Percentiles rank a stretch among this genome's conserved stretches.
Conservation (phyloP, 257 asterid species). For the Galeopsis tetrahit region DNA sequence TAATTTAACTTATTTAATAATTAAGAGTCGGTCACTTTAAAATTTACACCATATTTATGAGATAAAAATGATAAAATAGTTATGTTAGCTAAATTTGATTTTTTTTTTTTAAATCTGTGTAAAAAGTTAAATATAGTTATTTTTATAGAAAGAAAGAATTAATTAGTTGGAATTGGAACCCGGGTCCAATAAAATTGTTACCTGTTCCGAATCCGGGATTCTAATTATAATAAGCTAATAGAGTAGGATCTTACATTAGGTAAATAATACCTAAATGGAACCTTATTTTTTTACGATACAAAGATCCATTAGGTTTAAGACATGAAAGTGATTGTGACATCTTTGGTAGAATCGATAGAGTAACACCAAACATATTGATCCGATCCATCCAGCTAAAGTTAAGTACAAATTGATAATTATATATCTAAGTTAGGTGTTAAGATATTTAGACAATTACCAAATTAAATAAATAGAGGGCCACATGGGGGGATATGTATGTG, state of each 20-base stretch:
- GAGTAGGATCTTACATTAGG: background rate
- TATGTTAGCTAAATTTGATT: no score
- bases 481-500: conserved; percentile 12
- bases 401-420: background rate
- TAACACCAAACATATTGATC: background rate
- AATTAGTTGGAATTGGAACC: no score
- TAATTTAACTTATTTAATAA: no score
- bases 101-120: no score
- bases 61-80: no score
- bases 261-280: conserved; percentile 5
- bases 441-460: background rate
- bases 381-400: conserved; percentile 17
- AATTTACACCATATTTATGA: no score
- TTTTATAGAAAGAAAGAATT: no score
- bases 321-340: conserved; percentile 33
- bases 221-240: background rate
- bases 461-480: conserved; percentile 4
- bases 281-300: background rate
- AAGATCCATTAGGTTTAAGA: conserved; percentile 27
- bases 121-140: no score
- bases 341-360: conserved; percentile 19
- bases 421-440: background rate
- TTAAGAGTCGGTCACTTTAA: no score
- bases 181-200: no score
- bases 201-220: no score